Base-by-base conservation (phyloP, 352 stramenopile species). In the Aphanomyces stellatus region DNA sequence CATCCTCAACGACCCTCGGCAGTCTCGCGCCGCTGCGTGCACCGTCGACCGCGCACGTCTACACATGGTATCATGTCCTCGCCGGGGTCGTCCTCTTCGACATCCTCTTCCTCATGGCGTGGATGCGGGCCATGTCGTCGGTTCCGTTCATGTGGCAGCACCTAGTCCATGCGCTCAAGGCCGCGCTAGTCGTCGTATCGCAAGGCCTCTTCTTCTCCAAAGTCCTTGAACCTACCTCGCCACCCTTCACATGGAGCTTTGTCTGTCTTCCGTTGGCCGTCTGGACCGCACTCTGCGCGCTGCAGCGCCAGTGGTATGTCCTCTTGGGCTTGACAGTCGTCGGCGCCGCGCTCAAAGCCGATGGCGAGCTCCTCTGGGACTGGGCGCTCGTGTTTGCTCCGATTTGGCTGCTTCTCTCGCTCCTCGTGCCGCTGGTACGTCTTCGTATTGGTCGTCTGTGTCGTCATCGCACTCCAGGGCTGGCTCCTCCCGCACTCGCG, bases 41-140 rank as follows among this genome's bases (percentile, higher is more conserved):
- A 34, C 25, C 49, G 19, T 22, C 42, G 13, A 57, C 22, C 25
- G 49, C 30, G 28, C 49, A 57, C 30, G 30, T 40, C 33, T 57
- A 57, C 49, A 57, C 49, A n/a, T 57, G 49, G 49, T 13, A 57
- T n/a, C 49, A 57, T 30, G 49, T 57, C 25, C 49, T 57, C 22
- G 19, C 33, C 7, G 7, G 17, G 6, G 49, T 57, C 6, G 11
- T 57, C n/a, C 22, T 57, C 5, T 57, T 57, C 49, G 49, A 57
- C 5, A 11, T 57, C 25, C 7, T 57, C 17, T 57, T 34, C 30
- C 8, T 24, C 6, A 57, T 57, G 6, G 30, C 49, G 1, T 57
- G 49, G 49, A 57, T 35, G 19, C 49, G 49, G 19, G n/a, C 30
- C 30, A 28, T 28, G 24, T 40, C 19, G 11, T 2, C 25, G n/a